phyloP scores from a whole-genome alignment of 495 filamentous ascomycete genomes.

The Penicillium lividum region DNA sequence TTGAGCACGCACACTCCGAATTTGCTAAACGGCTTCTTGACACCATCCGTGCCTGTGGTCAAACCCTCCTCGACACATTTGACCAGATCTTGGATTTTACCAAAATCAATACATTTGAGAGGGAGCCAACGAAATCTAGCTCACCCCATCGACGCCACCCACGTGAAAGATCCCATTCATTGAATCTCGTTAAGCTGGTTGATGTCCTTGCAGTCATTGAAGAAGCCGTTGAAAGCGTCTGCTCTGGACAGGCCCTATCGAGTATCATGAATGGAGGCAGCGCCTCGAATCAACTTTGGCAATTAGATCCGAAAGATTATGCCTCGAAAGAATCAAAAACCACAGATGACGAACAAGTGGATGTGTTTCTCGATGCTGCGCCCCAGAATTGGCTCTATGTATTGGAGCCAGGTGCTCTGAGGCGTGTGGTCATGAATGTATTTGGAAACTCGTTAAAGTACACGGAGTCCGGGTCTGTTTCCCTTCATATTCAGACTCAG shows the following conservation, averaged over 20 bases:
- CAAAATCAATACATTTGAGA: slow-evolving; percentile 51
- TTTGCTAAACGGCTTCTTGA: slow-evolving; percentile 53
- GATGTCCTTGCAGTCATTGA: slow-evolving; percentile 10
- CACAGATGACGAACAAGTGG: slow-evolving; percentile 43
- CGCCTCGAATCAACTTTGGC: neutral
- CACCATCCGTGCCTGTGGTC: slow-evolving; percentile 58
- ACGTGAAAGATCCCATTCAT: neutral
- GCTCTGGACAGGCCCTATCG: slow-evolving; percentile 6
- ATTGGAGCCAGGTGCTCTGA: slow-evolving; percentile 67
- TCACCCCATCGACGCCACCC: neutral
- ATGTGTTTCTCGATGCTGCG: slow-evolving; percentile 65
- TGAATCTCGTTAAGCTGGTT: slow-evolving; percentile 2
- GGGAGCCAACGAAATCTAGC: neutral
- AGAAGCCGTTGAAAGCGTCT: slow-evolving; percentile 14
- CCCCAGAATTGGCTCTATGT: slow-evolving; percentile 59
- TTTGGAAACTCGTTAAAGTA: slow-evolving; percentile 82
- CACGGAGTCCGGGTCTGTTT: slow-evolving; percentile 63
- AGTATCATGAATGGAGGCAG: neutral
- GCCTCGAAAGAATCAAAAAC: neutral
- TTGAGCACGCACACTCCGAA: slow-evolving; percentile 49
- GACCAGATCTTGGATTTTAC: slow-evolving; percentile 63
- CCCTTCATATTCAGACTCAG: slow-evolving; percentile 50
- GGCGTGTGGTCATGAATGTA: slow-evolving; percentile 76
- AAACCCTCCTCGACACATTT: slow-evolving; percentile 65
- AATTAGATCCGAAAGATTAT: neutral